A percentile compares a stretch with the other conserved stretches of the same genome.
These are phyloP conservation scores for Tetraselmis chui DNA, from an alignment of 139 green algal species.

Conservation along the genomic window DNA sequence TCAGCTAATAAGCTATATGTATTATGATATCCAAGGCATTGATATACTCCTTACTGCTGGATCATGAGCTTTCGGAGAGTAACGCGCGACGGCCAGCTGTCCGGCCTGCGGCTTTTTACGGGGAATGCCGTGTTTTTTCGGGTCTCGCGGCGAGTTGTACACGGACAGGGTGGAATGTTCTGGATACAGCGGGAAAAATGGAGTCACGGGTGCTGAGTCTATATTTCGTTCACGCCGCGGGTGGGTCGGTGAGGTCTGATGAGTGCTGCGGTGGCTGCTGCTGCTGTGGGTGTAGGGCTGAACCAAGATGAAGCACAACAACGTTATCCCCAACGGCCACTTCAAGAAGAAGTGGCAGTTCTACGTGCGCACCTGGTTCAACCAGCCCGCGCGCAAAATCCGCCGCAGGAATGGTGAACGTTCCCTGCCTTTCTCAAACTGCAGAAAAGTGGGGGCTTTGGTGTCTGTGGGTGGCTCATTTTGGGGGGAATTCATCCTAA, in stretches of 20 bases:
- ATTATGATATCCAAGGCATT: too few species aligned
- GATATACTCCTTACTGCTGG: too few species aligned
- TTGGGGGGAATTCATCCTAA: background rate
- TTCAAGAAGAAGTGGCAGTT: slow-evolving; percentile 94
- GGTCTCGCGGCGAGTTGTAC: background rate
- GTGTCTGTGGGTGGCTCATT: background rate
- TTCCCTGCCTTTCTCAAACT: background rate
- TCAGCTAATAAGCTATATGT: too few species aligned
- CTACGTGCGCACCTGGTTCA: slow-evolving; percentile 96
- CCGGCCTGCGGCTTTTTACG: background rate
- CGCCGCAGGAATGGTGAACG: slow-evolving; percentile 64
- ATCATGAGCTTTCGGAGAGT: too few species aligned
- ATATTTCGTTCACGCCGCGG: too few species aligned
- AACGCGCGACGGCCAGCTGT: too few species aligned
- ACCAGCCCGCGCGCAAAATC: slow-evolving; percentile 95
- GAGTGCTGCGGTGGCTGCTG: background rate
- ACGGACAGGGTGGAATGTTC: background rate
- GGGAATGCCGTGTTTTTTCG: background rate
- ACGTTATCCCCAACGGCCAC: slow-evolving; percentile 82
- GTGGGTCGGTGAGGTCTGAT: too few species aligned
- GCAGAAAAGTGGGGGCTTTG: background rate
- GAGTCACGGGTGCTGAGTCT: background rate
- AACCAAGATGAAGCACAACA: slow-evolving; percentile 78
- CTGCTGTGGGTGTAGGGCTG: background rate
- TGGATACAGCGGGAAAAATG: background rate